A percentile compares a stretch with the other conserved stretches of the same genome.
phyloP scores from a whole-genome alignment of 768 basidiomycete genomes.

The Agaricus blazei region DNA sequence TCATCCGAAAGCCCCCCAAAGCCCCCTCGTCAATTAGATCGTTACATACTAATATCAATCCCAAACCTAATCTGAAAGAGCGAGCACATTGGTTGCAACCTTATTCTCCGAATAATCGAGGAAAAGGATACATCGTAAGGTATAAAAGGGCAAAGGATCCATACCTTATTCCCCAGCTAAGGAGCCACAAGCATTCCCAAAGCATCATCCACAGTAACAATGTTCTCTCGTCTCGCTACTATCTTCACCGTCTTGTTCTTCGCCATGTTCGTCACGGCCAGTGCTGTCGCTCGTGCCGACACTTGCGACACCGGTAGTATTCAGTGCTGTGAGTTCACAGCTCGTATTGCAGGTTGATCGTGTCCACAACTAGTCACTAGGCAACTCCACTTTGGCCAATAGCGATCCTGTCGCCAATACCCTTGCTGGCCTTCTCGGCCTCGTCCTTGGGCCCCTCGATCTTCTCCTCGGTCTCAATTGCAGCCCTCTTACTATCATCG shows the following conservation, averaged over 20 bases:
- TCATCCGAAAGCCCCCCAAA: too few relatives aligned
- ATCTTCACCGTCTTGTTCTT: constrained; percentile 19
- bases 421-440: constrained; percentile 10
- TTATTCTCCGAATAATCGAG: too few relatives aligned
- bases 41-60: too few relatives aligned
- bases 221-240: constrained; percentile 21
- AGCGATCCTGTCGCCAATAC: constrained; percentile 3
- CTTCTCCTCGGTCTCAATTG: constrained; percentile 7
- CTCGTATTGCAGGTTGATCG: not conserved
- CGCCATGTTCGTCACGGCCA: constrained; percentile 22
- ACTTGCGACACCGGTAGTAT: constrained; percentile 23
- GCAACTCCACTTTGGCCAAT: constrained; percentile 10
- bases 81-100: too few relatives aligned
- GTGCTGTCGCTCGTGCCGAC: constrained; percentile 15
- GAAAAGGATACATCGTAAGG: too few relatives aligned
- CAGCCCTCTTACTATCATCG: constrained; percentile 3
- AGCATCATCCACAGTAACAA: constrained; percentile 12
- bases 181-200: constrained; percentile 16
- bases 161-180: constrained; percentile 12
- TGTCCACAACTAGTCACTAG: constrained; percentile 6
- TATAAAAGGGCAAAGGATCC: too few relatives aligned
- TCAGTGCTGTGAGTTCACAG: constrained; percentile 17
- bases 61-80: too few relatives aligned
- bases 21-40: too few relatives aligned
- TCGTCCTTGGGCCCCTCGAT: not conserved